A percentile compares a stretch with the other conserved stretches of the same genome.
Conservation (phyloP, 768 basidiomycete genomes). For the Tricholoma matsutake region DNA sequence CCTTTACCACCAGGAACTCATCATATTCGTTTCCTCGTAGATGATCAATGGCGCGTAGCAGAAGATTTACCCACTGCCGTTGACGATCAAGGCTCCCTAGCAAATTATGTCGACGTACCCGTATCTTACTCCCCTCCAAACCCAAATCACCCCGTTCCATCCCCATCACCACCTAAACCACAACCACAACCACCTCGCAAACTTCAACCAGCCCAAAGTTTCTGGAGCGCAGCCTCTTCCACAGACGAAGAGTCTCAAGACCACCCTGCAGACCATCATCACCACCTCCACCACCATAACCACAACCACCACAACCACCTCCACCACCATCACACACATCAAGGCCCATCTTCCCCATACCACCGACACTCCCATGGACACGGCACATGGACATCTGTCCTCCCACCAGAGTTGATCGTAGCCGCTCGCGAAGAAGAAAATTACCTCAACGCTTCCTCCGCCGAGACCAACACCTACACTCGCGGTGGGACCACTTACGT, state of each 20-base stretch:
- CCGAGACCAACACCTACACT: conserved; percentile 24
- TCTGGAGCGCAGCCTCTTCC: conserved; percentile 38
- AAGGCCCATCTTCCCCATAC: conserved; percentile 7
- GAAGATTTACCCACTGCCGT: conserved; percentile 80
- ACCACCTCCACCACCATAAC: background rate
- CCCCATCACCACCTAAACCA: conserved; percentile 18
- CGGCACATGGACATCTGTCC: conserved; percentile 66
- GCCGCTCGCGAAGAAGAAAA: conserved; percentile 85
- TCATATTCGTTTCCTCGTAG: conserved; percentile 92
- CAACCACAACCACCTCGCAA: conserved; percentile 21
- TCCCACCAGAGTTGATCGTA: conserved; percentile 74
- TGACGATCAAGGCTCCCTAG: conserved; percentile 90
- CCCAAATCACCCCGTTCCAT: conserved; percentile 22
- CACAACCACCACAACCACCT: background rate
- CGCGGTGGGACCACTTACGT: conserved; percentile 23
- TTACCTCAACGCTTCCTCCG: conserved; percentile 52
- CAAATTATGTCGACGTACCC: conserved; percentile 86
- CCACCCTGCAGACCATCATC: conserved; percentile 4
- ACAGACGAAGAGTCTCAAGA: conserved; percentile 32
- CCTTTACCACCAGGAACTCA: conserved; percentile 84
- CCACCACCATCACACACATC: conserved; percentile 7
- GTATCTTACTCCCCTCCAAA: conserved; percentile 25
- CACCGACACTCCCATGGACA: conserved; percentile 9
- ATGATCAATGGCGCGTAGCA: conserved; percentile 79
- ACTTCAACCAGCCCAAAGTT: conserved; percentile 34